These are phyloP conservation scores for Aspergillus piperis DNA, from an alignment of 2,329 filamentous ascomycete species.

Conservation along the genomic window DNA sequence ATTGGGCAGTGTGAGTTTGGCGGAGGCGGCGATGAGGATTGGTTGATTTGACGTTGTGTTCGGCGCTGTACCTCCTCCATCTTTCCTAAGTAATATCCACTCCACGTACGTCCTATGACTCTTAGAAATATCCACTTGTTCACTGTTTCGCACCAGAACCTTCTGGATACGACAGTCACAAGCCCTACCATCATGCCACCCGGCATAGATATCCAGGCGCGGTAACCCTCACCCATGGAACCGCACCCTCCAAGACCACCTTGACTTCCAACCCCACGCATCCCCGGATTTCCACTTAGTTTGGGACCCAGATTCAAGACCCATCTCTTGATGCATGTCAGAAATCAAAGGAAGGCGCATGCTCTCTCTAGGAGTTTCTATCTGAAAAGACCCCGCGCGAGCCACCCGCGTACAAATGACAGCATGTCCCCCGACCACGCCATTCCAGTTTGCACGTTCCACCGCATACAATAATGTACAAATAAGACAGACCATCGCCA, in stretches of 20 bases:
- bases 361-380: background rate
- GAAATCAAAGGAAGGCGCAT: background rate
- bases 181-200: background rate
- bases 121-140: background rate
- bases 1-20: constrained; percentile 28
- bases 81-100: background rate
- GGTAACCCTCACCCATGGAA: background rate
- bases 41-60: background rate
- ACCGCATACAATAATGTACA: background rate
- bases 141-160: background rate
- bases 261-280: background rate
- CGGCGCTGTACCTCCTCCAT: background rate
- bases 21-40: constrained; percentile 24
- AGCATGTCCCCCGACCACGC: background rate
- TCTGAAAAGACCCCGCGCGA: background rate
- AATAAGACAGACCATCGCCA: background rate
- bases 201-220: background rate
- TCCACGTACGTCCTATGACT: background rate
- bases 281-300: background rate
- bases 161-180: background rate
- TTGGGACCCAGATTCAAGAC: background rate
- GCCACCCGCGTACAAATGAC: background rate
- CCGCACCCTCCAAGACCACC: background rate
- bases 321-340: background rate
- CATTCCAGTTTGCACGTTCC: background rate